phyloP scores from a whole-genome alignment of 495 filamentous ascomycete genomes.

The Neurospora intermedia region DNA sequence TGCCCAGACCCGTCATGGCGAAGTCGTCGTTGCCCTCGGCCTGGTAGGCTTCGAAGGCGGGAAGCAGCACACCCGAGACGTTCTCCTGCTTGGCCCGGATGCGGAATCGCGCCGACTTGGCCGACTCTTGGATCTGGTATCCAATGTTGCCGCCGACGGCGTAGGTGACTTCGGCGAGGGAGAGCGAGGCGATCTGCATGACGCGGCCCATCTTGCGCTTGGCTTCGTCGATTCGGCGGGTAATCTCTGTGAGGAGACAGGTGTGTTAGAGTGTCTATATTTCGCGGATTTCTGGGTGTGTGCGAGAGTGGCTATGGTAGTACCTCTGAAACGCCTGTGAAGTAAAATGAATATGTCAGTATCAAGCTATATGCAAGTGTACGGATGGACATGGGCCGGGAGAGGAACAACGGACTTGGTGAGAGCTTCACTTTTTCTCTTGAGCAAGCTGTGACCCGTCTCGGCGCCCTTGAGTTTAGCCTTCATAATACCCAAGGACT shows the following conservation, averaged over 20 bases:
- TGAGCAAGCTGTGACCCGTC: constrained; percentile 75
- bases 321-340: constrained; percentile 77
- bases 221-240: constrained; percentile 91
- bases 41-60: constrained; percentile 80
- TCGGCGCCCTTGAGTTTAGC: constrained; percentile 96
- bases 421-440: constrained; percentile 88
- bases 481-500: constrained; percentile 96
- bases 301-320: background rate
- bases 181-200: constrained; percentile 98
- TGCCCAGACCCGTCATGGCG: constrained; percentile 87
- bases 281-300: background rate
- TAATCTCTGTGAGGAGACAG: constrained; percentile 58
- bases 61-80: constrained; percentile 89
- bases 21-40: constrained; percentile 93
- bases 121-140: constrained; percentile 95
- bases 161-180: constrained; percentile 94
- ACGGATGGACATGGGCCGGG: background rate
- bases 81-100: constrained; percentile 95
- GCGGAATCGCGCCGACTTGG: constrained; percentile 82
- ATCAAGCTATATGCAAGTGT: background rate
- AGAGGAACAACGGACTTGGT: constrained; percentile 51
- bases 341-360: constrained; percentile 7
- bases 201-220: constrained; percentile 99
- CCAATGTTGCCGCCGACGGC: constrained; percentile 92
- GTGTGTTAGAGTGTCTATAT: background rate